Evolutionary conservation across 495 filamentous ascomycete species (phyloP), one percentile per base, ranked within the genome.

Genomic region (Lepraria neglecta): DNA sequence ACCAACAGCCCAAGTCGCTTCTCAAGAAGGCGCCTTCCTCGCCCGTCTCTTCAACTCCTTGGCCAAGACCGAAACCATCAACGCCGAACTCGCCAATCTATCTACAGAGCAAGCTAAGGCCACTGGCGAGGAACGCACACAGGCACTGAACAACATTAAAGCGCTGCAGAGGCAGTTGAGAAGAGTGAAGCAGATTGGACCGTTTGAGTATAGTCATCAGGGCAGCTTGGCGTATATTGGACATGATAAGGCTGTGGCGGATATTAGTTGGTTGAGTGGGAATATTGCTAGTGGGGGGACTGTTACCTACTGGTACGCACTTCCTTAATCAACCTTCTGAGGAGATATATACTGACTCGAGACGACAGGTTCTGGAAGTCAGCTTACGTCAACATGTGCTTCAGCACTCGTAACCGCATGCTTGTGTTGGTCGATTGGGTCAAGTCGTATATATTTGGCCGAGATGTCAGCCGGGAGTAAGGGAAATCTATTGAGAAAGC

Each of bases 311-410:
- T 72, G 59, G 59, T 61, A 24, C 24, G 24, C 24, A 24, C 24
- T 2, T 24, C 24, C 24, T 24, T 24, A 24, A 1, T 24, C 24
- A 24, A 24, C 24, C 24, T 24, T 24, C 24, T 24, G 24, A 24
- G 24, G 24, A 24, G 24, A 24, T 2, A 24, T 24, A 24, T 24
- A 24, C 24, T 24, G 24, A 24, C 24, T 2, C 24, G 24, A 24
- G 24, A 24, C 10, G 2, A 35, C 15, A 83, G 97, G 67, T 97
- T 98, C 84, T 98, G 94, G 94, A 82, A 90, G 73, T 91, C 87
- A 71, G 95, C 94, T 56, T 99, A 99, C 74, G 78, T 99, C 75
- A 95, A 87, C 82, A 99, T 99, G 94, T 97, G 92, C 83, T 99
- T 97, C 74, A 96, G 91, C 83, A 89, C 85, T 47, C 87, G 94